Evolutionary conservation across 2,329 filamentous ascomycete species (phyloP).

Genomic region (Trematosphaeria pertusa): DNA sequence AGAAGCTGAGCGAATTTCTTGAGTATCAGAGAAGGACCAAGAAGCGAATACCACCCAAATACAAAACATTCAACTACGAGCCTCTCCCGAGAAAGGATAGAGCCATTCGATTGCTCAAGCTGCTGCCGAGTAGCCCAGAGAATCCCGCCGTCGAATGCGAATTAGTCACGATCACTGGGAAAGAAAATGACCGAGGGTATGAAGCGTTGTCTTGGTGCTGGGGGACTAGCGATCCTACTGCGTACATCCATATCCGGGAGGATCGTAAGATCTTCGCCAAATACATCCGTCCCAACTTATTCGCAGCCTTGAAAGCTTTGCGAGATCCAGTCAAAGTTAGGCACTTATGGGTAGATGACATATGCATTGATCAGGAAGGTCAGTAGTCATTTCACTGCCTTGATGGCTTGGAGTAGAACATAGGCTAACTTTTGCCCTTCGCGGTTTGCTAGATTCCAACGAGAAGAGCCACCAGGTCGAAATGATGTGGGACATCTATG

Average conservation of each 20-base stretch:
- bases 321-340: slow-evolving; percentile 6
- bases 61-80: slow-evolving; percentile 14
- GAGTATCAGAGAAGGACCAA: too few relatives aligned
- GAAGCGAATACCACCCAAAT: slow-evolving; percentile 8
- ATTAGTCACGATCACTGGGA: slow-evolving; percentile 7
- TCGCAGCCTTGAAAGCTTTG: slow-evolving; percentile 10
- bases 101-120: slow-evolving; percentile 20
- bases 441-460: slow-evolving; percentile 5
- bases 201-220: slow-evolving; percentile 31
- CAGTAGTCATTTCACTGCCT: too few relatives aligned
- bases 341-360: slow-evolving; percentile 17
- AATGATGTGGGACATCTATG: slow-evolving; percentile 28
- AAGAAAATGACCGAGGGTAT: slow-evolving; percentile 9
- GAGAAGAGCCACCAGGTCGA: slow-evolving; percentile 28
- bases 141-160: slow-evolving; percentile 22
- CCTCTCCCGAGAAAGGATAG: slow-evolving; percentile 3
- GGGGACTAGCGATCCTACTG: slow-evolving; percentile 6
- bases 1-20: too few relatives aligned
- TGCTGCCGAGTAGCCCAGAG: slow-evolving; percentile 12
- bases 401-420: too few relatives aligned
- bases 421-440: too few relatives aligned
- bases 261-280: slow-evolving; percentile 1
- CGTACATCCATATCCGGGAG: slow-evolving; percentile 1
- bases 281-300: slow-evolving; percentile 11
- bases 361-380: slow-evolving; percentile 18